Evolutionary conservation across 495 filamentous ascomycete genomes (phyloP).

Genomic region (Tricharina praecox): DNA sequence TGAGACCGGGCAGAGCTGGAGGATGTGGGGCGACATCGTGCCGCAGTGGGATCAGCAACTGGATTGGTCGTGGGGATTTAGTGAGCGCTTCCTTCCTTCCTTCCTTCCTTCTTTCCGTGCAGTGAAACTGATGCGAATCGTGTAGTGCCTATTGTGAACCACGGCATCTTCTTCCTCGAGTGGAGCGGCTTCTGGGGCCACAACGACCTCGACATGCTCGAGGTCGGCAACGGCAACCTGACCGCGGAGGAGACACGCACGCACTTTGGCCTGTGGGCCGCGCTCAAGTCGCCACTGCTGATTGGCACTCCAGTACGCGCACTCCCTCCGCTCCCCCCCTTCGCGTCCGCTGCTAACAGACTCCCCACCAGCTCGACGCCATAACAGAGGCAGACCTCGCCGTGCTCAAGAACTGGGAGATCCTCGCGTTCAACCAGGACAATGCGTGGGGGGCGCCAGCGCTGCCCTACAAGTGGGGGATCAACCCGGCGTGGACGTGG

Average conservation of each 20-base stretch:
- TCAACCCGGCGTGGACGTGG: conserved; percentile 39
- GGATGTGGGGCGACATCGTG: conserved; percentile 38
- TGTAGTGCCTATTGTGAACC: conserved; percentile 31
- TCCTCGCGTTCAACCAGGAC: conserved; percentile 50
- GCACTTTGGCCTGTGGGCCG: conserved; percentile 40
- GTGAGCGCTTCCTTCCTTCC: no score
- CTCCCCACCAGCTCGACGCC: background rate
- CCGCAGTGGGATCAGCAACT: conserved; percentile 2
- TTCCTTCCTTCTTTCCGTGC: no score
- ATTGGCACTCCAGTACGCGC: conserved; percentile 39
- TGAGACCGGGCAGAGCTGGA: conserved; percentile 37
- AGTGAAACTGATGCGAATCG: no score
- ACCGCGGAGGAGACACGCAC: conserved; percentile 30
- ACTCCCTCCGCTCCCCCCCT: background rate
- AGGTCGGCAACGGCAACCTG: conserved; percentile 46
- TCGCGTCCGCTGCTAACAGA: background rate
- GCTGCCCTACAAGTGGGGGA: conserved; percentile 44
- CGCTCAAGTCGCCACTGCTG: conserved; percentile 41
- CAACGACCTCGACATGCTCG: conserved; percentile 50
- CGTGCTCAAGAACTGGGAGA: conserved; percentile 41
- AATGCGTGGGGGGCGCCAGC: conserved; percentile 35
- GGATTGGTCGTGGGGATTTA: background rate
- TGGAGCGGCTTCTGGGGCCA: conserved; percentile 27
- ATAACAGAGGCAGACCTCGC: conserved; percentile 28
- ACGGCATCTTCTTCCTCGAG: conserved; percentile 13